Conservation (phyloP, 2,329 filamentous ascomycete genomes). For the Lecanicillium sp. region DNA sequence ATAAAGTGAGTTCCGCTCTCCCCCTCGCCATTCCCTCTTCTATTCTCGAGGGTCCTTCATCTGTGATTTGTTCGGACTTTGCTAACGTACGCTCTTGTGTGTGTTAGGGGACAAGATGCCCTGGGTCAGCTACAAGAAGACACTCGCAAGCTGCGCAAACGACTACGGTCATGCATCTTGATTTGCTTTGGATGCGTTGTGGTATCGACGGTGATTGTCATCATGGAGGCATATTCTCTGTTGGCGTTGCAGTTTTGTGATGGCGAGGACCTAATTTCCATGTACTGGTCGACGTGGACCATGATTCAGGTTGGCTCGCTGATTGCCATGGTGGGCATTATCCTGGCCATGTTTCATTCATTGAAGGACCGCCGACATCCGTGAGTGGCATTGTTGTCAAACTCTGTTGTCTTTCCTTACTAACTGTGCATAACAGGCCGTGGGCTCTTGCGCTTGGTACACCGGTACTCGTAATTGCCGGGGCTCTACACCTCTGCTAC, state of each 20-base stretch:
- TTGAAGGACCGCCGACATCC: slow-evolving; percentile 42
- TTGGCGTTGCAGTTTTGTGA: slow-evolving; percentile 50
- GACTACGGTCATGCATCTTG: slow-evolving; percentile 32
- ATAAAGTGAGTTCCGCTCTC: slow-evolving; percentile 23
- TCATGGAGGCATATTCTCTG: slow-evolving; percentile 47
- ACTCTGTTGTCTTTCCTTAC: slow-evolving; percentile 4
- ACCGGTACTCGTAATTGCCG: slow-evolving; percentile 50
- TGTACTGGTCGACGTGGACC: slow-evolving; percentile 55
- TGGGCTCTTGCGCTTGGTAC: slow-evolving; percentile 54
- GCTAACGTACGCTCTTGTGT: slow-evolving; percentile 3
- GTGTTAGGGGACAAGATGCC: slow-evolving; percentile 23
- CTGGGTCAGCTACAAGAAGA: slow-evolving; percentile 28
- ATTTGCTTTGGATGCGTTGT: slow-evolving; percentile 35
- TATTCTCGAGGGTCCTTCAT: background rate
- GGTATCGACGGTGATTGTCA: slow-evolving; percentile 33
- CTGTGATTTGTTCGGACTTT: background rate
- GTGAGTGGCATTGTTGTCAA: slow-evolving; percentile 23
- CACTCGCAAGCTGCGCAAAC: slow-evolving; percentile 22
- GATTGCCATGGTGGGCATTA: slow-evolving; percentile 50
- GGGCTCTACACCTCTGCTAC: slow-evolving; percentile 40
- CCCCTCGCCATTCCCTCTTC: background rate
- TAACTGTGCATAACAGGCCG: slow-evolving; percentile 23
- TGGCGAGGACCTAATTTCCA: slow-evolving; percentile 49
- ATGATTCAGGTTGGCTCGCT: slow-evolving; percentile 50
- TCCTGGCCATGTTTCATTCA: slow-evolving; percentile 42